Evolutionary conservation across 306 rosid species (phyloP).

Genomic region (Cicer judaicum): DNA sequence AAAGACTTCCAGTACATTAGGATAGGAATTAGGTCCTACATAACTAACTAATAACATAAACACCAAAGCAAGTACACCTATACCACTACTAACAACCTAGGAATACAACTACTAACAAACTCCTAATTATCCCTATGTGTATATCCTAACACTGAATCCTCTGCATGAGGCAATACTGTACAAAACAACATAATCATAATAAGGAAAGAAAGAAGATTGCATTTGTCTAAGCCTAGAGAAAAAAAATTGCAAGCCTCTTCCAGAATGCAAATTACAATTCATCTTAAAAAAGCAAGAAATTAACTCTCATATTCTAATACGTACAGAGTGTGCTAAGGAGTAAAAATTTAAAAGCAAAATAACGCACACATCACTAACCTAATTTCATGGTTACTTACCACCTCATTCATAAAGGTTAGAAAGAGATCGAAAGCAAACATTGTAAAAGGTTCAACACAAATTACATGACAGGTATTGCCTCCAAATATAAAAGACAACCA

Average conservation of each 20-base stretch:
- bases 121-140: too few species aligned
- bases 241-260: conserved; percentile 16
- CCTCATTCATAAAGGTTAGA: not conserved
- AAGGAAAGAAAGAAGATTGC: not conserved
- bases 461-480: conserved; percentile 17
- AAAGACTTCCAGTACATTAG: too few species aligned
- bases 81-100: too few species aligned
- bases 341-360: not conserved
- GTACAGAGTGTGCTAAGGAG: not conserved
- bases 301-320: not conserved
- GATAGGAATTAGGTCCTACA: too few species aligned
- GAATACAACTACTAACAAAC: too few species aligned
- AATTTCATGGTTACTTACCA: not conserved
- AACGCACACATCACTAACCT: conserved; percentile 7
- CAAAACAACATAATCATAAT: conserved; percentile 31
- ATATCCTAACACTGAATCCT: conserved; percentile 65
- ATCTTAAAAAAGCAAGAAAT: conserved; percentile 6
- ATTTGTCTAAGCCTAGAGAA: not conserved
- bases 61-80: too few species aligned
- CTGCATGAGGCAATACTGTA: conserved; percentile 86
- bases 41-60: too few species aligned
- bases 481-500: conserved; percentile 9
- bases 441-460: not conserved
- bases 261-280: conserved; percentile 27
- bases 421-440: conserved; percentile 25